phyloP scores from a whole-genome alignment of 2,329 filamentous ascomycete genomes.

The Apiospora arundinis region DNA sequence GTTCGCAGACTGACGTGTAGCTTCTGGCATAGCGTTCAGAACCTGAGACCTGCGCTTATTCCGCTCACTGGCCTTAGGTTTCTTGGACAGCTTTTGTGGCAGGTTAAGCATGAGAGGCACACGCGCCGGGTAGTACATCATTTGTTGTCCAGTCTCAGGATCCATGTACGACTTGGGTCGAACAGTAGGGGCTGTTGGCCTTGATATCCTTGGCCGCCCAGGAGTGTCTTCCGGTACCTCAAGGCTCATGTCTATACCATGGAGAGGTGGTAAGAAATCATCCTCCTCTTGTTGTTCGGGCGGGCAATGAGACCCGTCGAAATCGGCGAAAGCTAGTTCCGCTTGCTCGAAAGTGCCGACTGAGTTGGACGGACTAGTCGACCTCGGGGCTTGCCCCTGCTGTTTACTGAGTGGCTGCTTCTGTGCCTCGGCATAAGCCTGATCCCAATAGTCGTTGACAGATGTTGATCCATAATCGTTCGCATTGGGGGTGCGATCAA shows the following conservation, averaged over 20 bases:
- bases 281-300: slow-evolving; percentile 49
- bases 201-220: slow-evolving; percentile 36
- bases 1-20: slow-evolving; percentile 41
- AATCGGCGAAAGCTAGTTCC: slow-evolving; percentile 75
- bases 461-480: slow-evolving; percentile 33
- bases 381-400: slow-evolving; percentile 32
- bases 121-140: slow-evolving; percentile 95
- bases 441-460: slow-evolving; percentile 40
- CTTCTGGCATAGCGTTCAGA: slow-evolving; percentile 64
- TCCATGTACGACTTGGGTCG: slow-evolving; percentile 65
- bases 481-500: slow-evolving; percentile 38
- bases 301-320: slow-evolving; percentile 80
- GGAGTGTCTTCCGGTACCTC: slow-evolving; percentile 30
- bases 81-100: slow-evolving; percentile 83
- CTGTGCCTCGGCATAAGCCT: slow-evolving; percentile 32
- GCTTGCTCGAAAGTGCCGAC: slow-evolving; percentile 70
- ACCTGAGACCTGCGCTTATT: slow-evolving; percentile 78
- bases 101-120: slow-evolving; percentile 94
- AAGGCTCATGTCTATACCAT: slow-evolving; percentile 29
- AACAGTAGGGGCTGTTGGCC: slow-evolving; percentile 39
- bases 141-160: slow-evolving; percentile 73
- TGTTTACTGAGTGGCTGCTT: slow-evolving; percentile 33
- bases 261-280: slow-evolving; percentile 31
- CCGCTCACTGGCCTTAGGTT: slow-evolving; percentile 66
- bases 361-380: slow-evolving; percentile 60